Evolutionary conservation across 768 basidiomycete species (phyloP), one percentile per base, ranked within the genome.

Genomic region (Russula compacta): DNA sequence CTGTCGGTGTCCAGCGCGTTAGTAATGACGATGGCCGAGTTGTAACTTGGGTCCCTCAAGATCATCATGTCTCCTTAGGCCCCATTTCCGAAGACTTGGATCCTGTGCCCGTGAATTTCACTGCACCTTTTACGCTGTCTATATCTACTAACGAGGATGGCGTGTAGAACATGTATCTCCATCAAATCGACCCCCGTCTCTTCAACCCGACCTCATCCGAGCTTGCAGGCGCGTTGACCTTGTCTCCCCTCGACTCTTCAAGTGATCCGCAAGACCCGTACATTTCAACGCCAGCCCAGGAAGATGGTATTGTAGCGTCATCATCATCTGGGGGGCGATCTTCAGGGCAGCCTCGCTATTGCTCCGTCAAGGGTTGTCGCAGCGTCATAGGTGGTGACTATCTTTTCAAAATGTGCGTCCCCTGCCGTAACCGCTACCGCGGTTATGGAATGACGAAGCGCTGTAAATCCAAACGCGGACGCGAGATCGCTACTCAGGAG

Each of bases 281-380:
- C 40, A 53, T n/a, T 48, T 58, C 66, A 49, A 44, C 53, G 38
- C 43, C 56, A 7, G 8, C 42, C 10, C 59, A 43, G 6, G 42
- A 4, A 4, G 53, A 49, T 12, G n/a, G 2, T 17, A 9, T 15
- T 6, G 38, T 6, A 36, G 24, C 40, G 9, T 1, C 61, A 3
- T 1, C 60, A 6, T 19, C 57, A 10, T 17, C 36, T n/a, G 24
- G 59, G 4, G 29, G 49, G 12, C 63, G 63, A 36, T 54, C 62
- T 32, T 53, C 50, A 49, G 65, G 64, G 0, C 68, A 68, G 6
- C 67, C 72, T 3, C 74, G 79, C 7, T 74, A 71, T 52, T 83
- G 81, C 63, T 79, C 82, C 3, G 80, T 81, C 58, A 81, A 80
- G 69, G 81, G 81, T 12, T 83, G 82, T 70, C 81, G 79, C 65